Evolutionary conservation across 371 early-diverging fungal species (phyloP).

Genomic region (Choanephora cucurbitarum): DNA sequence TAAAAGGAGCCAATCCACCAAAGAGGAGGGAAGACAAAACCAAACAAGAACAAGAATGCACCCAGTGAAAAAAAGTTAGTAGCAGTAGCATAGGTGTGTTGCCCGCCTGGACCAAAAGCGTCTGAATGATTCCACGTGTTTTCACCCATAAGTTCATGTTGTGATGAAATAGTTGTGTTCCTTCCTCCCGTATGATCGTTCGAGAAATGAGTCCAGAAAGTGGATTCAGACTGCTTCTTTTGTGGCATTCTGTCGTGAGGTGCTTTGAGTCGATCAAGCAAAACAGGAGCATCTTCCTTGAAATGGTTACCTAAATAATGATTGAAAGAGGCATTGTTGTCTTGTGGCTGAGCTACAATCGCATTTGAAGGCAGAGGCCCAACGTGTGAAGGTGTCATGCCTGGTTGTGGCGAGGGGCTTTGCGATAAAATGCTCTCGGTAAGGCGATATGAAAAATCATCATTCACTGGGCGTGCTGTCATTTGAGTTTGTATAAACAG

Average conservation of each 20-base stretch:
- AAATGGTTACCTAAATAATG: slow-evolving; percentile 15
- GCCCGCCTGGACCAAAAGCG: slow-evolving; percentile 1
- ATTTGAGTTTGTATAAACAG: background rate
- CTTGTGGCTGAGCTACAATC: slow-evolving; percentile 9
- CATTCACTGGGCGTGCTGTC: slow-evolving; percentile 9
- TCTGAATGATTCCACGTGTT: slow-evolving; percentile 6
- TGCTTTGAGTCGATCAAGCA: slow-evolving; percentile 9
- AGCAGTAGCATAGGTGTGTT: slow-evolving; percentile 2
- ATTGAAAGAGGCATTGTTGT: slow-evolving; percentile 14
- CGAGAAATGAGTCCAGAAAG: slow-evolving; percentile 14
- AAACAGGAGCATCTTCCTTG: slow-evolving; percentile 18
- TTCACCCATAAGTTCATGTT: background rate
- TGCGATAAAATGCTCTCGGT: slow-evolving; percentile 23
- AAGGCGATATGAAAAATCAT: slow-evolving; percentile 17
- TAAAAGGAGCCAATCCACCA: slow-evolving; percentile 48
- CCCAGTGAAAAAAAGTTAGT: slow-evolving; percentile 28
- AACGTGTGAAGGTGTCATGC: slow-evolving; percentile 10
- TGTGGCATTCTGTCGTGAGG: slow-evolving; percentile 1
- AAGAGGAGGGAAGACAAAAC: slow-evolving; percentile 40
- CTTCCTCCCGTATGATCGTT: slow-evolving; percentile 4
- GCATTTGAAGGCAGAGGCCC: slow-evolving; percentile 10
- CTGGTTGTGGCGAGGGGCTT: background rate
- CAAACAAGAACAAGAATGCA: slow-evolving; percentile 37
- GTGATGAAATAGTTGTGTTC: background rate
- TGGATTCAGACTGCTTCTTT: background rate